Percentiles rank a stretch among this genome's conserved stretches.
Evolutionary conservation across 129 eudicot genomes (phyloP).

Genomic region (Flaveria linearis): DNA sequence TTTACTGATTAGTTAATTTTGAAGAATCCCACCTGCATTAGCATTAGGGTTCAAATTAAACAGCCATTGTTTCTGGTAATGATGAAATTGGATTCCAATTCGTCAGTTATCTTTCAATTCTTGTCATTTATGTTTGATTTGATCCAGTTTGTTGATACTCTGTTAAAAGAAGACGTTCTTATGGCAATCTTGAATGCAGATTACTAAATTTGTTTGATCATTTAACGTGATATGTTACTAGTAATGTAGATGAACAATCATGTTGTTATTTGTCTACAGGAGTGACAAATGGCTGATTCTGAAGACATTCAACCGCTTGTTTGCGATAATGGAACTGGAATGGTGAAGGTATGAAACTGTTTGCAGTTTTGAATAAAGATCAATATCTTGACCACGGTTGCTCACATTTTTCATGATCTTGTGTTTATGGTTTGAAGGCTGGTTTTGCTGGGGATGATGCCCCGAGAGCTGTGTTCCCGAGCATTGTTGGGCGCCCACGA

Average conservation of each 20-base stretch:
- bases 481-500: slow-evolving; percentile 10
- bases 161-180: background rate
- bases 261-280: slow-evolving; percentile 5
- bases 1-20: background rate
- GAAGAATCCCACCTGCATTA: background rate
- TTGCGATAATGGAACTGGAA: slow-evolving; percentile 63
- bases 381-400: background rate
- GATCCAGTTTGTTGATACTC: background rate
- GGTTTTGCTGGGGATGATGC: slow-evolving; percentile 11
- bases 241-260: background rate
- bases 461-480: slow-evolving; percentile 13
- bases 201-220: background rate
- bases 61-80: background rate
- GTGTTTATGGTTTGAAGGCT: slow-evolving; percentile 13
- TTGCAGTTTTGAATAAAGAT: background rate
- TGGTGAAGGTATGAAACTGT: slow-evolving; percentile 48
- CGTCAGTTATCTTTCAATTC: background rate
- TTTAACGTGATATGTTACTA: background rate
- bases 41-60: background rate
- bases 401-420: background rate
- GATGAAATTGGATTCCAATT: background rate
- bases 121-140: slow-evolving; percentile 3
- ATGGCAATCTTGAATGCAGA: background rate
- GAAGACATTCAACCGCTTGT: slow-evolving; percentile 68
- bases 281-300: slow-evolving; percentile 49